Conservation (phyloP, 257 asterid species). For the Solanum virginianum region DNA sequence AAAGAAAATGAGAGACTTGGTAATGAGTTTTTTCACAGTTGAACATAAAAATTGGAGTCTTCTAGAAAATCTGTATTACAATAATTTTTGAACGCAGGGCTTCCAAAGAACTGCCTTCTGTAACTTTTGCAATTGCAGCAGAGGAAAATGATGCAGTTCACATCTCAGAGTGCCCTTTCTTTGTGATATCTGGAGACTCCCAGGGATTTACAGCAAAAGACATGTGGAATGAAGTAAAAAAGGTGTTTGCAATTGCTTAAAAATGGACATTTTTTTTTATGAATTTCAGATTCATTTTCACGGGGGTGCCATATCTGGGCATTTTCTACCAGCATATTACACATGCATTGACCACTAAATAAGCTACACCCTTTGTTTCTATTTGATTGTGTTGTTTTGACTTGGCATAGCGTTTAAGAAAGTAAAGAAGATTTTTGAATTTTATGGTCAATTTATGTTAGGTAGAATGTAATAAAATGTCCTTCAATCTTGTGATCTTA, state of each 20-base stretch:
- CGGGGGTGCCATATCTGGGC: neutral
- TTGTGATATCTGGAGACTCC: constrained; percentile 71
- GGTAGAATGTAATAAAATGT: neutral
- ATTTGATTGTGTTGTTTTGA: neutral
- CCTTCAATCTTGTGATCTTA: neutral
- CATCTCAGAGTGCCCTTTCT: constrained; percentile 83
- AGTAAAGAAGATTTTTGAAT: neutral
- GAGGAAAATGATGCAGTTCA: constrained; percentile 58
- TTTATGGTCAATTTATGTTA: neutral
- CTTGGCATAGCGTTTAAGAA: neutral
- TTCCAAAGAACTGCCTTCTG: constrained; percentile 58
- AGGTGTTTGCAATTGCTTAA: constrained; percentile 31
- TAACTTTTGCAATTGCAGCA: constrained; percentile 83
- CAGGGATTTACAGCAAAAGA: constrained; percentile 72
- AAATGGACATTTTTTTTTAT: neutral
- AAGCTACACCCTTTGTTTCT: neutral
- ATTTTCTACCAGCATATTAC: neutral
- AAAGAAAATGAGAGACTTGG: neutral
- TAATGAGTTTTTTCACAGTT: neutral
- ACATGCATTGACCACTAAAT: neutral
- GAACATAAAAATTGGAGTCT: neutral
- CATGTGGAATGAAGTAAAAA: constrained; percentile 90
- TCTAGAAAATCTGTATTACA: neutral
- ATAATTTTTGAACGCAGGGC: constrained; percentile 45
- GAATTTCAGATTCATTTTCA: constrained; percentile 2